These are phyloP conservation scores for Chenopodium quinoa DNA, from an alignment of 148 eudicot genomes.

Conservation along the genomic window DNA sequence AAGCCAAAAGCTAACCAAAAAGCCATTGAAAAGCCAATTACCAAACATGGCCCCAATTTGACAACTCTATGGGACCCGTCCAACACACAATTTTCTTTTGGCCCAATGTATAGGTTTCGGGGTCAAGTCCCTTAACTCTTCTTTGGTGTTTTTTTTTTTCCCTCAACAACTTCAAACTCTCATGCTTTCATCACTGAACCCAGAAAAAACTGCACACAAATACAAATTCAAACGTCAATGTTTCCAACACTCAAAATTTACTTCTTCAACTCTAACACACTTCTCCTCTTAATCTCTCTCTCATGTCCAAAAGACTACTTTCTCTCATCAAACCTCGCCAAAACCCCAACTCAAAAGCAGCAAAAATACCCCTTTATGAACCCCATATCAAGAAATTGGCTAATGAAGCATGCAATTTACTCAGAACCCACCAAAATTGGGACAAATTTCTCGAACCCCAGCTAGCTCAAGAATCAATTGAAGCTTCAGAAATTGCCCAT, in stretches of 20 bases:
- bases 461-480: conserved; percentile 44
- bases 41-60: too few species aligned
- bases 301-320: conserved; percentile 72
- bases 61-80: too few species aligned
- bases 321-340: conserved; percentile 66
- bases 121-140: too few species aligned
- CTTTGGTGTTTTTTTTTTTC: neutral
- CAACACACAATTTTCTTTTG: too few species aligned
- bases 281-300: conserved; percentile 13
- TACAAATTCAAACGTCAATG: conserved; percentile 13
- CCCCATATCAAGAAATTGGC: conserved; percentile 45
- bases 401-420: conserved; percentile 48
- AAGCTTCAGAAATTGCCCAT: conserved; percentile 71
- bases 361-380: conserved; percentile 28
- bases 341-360: conserved; percentile 40
- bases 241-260: conserved; percentile 10
- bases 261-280: neutral
- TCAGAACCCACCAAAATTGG: conserved; percentile 59
- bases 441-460: conserved; percentile 59
- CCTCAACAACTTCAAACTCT: neutral
- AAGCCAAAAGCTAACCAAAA: too few species aligned
- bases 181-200: neutral
- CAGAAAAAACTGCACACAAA: neutral
- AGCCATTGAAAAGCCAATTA: too few species aligned
- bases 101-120: too few species aligned